Base-by-base conservation (phyloP, 176 grass and related monocot species). In the Eragrostis nindensis region DNA sequence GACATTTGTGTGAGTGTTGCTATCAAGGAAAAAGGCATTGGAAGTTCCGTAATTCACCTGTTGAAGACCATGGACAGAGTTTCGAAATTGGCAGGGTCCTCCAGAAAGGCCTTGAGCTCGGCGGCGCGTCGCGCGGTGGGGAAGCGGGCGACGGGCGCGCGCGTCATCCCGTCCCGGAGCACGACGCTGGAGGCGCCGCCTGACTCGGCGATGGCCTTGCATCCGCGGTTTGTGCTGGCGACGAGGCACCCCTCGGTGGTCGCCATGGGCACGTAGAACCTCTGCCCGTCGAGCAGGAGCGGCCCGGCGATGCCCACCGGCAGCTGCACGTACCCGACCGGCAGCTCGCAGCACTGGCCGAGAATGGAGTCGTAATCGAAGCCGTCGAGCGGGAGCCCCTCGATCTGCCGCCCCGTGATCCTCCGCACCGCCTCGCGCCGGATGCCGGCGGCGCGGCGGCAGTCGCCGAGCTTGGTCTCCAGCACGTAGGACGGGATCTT, bases 211-310 rank as follows among this genome's bases (percentile, higher is more conserved):
- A 98, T 93, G 78, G 95, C 95, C 87, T 98, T 98, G 86, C 95
- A 98, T 15, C 95, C 95, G 22, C 95, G 89, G 88, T 94, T 94
- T 30, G 92, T 94, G 85, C 95, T 98, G 48, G 95, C 95, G 39
- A 98, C 86, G 64, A 98, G 89, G 79, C 95, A 98, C 10, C 95
- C 95, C 85, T 98, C 95, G 1, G 95, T 98, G 41, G 95, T 98
- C 3, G 95, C 95, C 92, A 98, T 98, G 70, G 95, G 95, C n/a
- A 98, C 68, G 68, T 91, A 92, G 80, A 85, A 93, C 70, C 84
- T 57, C 74, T 71, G 89, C 5, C 95, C 92, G 80, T 98, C 90
- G 53, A 94, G 92, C 55, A 94, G 45, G 30, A 98, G 88, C 63
- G 95, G 95, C 0, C 95, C 95, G 0, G 90, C 92, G 69, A 98